Conservation (phyloP, 192 early-diverging fungal genomes). For the Umbelopsis sp. region DNA sequence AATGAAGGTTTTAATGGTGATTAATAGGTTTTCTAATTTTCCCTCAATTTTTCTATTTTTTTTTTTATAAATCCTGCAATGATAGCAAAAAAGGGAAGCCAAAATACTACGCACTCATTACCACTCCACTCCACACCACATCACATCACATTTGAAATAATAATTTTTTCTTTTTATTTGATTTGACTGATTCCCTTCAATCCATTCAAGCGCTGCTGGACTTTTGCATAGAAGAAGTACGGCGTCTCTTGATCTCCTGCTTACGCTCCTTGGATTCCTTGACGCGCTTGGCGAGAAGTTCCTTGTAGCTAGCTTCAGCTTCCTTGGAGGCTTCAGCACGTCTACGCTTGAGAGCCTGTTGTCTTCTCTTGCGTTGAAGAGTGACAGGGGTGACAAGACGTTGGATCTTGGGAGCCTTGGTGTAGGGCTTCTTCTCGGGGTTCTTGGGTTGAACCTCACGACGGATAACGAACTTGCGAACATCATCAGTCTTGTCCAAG, state of each 20-base stretch:
- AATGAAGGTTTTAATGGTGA: not conserved
- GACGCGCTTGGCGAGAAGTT: constrained; percentile 88
- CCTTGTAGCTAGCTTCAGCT: constrained; percentile 80
- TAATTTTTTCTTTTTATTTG: no score
- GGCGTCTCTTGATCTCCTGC: constrained; percentile 70
- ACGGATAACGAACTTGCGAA: constrained; percentile 99
- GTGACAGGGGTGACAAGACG: constrained; percentile 96
- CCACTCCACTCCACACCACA: no score
- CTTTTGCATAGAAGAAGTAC: constrained; percentile 68
- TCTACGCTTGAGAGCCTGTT: constrained; percentile 84
- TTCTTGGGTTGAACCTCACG: constrained; percentile 92
- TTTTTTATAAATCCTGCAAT: not conserved
- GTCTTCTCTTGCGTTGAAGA: constrained; percentile 94
- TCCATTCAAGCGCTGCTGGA: constrained; percentile 43
- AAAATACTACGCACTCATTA: no score
- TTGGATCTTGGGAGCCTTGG: constrained; percentile 98
- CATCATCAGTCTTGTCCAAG: constrained; percentile 98
- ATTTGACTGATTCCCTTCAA: not conserved
- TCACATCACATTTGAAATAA: no score
- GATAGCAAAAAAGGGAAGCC: no score
- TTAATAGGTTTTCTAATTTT: not conserved
- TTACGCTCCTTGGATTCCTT: constrained; percentile 95
- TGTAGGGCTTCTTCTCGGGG: constrained; percentile 88
- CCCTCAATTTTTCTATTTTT: not conserved
- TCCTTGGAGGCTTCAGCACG: constrained; percentile 80